Percentiles rank a stretch among this genome's conserved stretches.
These are phyloP conservation scores for Backusella westeae DNA, from an alignment of 192 early-diverging fungal genomes.

Conservation along the genomic window DNA sequence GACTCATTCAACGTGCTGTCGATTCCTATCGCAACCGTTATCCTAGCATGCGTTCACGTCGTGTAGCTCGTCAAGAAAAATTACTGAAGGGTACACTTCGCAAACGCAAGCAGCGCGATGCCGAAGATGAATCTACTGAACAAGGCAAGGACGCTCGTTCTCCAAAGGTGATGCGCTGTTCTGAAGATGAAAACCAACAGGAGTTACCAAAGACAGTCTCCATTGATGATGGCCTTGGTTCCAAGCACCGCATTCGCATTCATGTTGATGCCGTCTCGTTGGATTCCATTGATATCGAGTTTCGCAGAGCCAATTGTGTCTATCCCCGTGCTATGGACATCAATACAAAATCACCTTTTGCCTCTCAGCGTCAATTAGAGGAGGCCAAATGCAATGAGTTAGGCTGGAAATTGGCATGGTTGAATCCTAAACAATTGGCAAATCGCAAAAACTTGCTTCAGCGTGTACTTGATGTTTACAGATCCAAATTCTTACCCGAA, in stretches of 20 bases:
- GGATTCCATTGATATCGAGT: constrained; percentile 37
- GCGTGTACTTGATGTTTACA: constrained; percentile 34
- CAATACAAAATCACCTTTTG: constrained; percentile 14
- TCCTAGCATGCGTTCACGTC: constrained; percentile 67
- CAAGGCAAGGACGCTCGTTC: background rate
- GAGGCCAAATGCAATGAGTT: constrained; percentile 55
- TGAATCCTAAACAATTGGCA: constrained; percentile 23
- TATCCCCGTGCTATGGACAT: constrained; percentile 44
- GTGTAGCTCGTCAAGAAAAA: constrained; percentile 76
- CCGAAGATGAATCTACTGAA: constrained; percentile 15
- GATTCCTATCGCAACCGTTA: constrained; percentile 75
- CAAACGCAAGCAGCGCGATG: constrained; percentile 37
- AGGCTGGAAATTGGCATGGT: constrained; percentile 59
- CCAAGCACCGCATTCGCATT: constrained; percentile 37
- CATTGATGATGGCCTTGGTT: constrained; percentile 30
- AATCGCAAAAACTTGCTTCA: constrained; percentile 32
- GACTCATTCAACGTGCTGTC: constrained; percentile 82
- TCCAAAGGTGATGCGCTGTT: background rate
- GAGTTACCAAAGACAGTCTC: constrained; percentile 24
- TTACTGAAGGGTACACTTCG: constrained; percentile 53
- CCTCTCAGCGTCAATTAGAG: constrained; percentile 36
- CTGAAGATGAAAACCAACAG: background rate
- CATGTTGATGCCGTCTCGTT: constrained; percentile 51
- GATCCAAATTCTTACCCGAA: constrained; percentile 26
- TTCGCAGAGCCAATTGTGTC: constrained; percentile 54